Base-by-base conservation (phyloP, 108 stramenopile genomes). In the Cyclotella kingstonii region DNA sequence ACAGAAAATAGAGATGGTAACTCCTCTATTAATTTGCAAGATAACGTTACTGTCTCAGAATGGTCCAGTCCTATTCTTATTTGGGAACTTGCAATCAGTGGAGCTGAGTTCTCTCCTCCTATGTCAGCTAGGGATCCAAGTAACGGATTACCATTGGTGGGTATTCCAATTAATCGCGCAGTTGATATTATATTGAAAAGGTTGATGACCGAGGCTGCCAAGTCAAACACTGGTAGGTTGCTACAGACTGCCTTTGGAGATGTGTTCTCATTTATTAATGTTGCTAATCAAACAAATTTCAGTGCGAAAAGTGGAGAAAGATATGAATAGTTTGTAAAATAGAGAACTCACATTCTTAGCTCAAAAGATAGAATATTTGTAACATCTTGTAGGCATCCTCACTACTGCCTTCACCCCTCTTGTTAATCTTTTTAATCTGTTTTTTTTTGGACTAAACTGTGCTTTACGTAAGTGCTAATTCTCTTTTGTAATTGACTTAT, bases 221-320 rank as follows among this genome's bases (percentile, higher is more conserved):
- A 76, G 46, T 65, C 69, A 9, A 70, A 76, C 40, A 76, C 66
- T 19, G 75, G 75, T 2, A 61, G 63, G 49, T 44, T 76, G 29
- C 36, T 70, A 8, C 62, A 76, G 50, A 76, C 68, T 30, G 74
- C 74, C 5, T 70, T 76, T 64, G 74, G 74, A 7, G 74, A 76
- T 53, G 62, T 76, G 0, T 76, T 76, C 22, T 64, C 68, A 4
- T 70, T 69, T 26, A 39, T 76, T 15, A 68, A 70, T 42, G 39
- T 57, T 19, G 31, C 54, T 18, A 3, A 29, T 2, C 35, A 21
- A 33, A 49, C 57, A 57, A 44, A 63, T 1, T 52, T 27, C 29
- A 40, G 12, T 57, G 15, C 26, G 17, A 40, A 8, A 40, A 18
- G 25, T 11, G 26, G 23, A 17, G 39, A 42, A 22, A 34, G 35